phyloP scores from a whole-genome alignment of 2,329 filamentous ascomycete species.

The Pseudocercospora crystallina region DNA sequence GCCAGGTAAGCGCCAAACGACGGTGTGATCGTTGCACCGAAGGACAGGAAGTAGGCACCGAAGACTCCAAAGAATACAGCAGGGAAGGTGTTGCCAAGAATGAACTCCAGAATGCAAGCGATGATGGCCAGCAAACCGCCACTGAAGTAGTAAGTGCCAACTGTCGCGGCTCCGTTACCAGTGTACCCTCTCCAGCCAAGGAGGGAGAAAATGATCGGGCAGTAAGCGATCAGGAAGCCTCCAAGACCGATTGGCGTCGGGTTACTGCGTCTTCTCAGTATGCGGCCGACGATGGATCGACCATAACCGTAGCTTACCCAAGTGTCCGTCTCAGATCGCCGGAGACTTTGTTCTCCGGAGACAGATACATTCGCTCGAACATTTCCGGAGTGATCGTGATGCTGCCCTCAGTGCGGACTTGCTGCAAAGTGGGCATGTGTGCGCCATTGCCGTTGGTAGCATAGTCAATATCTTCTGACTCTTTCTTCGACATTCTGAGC shows the following conservation, averaged over 20 bases:
- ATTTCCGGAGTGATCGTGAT: conserved; percentile 23
- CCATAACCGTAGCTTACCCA: conserved; percentile 4
- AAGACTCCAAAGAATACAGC: conserved; percentile 30
- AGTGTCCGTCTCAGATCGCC: conserved; percentile 22
- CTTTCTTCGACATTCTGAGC: conserved; percentile 5
- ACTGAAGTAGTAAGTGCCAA: conserved; percentile 37
- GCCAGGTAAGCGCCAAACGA: conserved; percentile 19
- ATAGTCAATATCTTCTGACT: conserved; percentile 8
- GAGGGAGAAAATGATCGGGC: conserved; percentile 21
- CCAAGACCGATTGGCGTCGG: conserved; percentile 17
- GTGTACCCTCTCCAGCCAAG: conserved; percentile 22
- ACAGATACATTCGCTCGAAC: conserved; percentile 28
- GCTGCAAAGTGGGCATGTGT: conserved; percentile 14
- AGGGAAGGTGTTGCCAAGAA: conserved; percentile 36
- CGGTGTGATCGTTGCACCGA: conserved; percentile 20
- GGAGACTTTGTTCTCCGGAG: conserved; percentile 20
- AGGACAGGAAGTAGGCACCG: conserved; percentile 20
- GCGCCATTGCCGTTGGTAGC: conserved; percentile 10
- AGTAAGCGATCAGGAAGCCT: conserved; percentile 24
- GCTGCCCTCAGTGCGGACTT: conserved; percentile 20
- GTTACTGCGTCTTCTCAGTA: conserved; percentile 1
- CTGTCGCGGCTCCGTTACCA: conserved; percentile 21
- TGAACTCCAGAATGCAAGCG: conserved; percentile 35
- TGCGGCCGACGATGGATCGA: neutral
- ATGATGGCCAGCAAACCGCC: conserved; percentile 37